phyloP scores from a whole-genome alignment of 2,329 filamentous ascomycete genomes.

The Ilyonectria mors-panacis region DNA sequence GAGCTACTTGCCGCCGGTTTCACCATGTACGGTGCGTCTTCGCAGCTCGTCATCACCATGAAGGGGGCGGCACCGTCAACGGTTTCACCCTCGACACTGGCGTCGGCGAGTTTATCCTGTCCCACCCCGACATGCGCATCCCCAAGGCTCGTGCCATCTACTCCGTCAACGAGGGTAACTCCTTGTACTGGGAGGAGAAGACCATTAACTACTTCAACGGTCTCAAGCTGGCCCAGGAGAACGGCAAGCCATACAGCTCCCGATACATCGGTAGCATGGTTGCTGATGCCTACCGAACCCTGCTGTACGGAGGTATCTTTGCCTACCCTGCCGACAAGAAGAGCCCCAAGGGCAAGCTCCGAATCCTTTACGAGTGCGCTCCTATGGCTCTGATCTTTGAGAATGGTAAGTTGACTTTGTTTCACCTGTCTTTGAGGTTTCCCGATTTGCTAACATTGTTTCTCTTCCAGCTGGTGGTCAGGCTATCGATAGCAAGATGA shows the following conservation, averaged over 20 bases:
- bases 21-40: slow-evolving; percentile 99
- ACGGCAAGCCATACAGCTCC: slow-evolving; percentile 91
- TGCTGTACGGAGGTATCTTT: slow-evolving; percentile 97
- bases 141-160: slow-evolving; percentile 89
- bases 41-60: slow-evolving; percentile 98
- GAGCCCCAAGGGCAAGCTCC: slow-evolving; percentile 97
- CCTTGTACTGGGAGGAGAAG: slow-evolving; percentile 92
- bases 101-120: slow-evolving; percentile 98
- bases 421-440: not conserved
- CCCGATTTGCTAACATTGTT: slow-evolving; percentile 45
- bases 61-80: slow-evolving; percentile 91
- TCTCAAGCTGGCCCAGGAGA: slow-evolving; percentile 82
- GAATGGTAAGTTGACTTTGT: slow-evolving; percentile 77
- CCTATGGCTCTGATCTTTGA: slow-evolving; percentile 99
- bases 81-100: slow-evolving; percentile 98
- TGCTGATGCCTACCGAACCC: slow-evolving; percentile 94
- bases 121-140: slow-evolving; percentile 93
- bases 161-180: slow-evolving; percentile 99
- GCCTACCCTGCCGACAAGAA: slow-evolving; percentile 98
- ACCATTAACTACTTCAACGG: slow-evolving; percentile 91
- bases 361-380: slow-evolving; percentile 98
- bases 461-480: slow-evolving; percentile 82
- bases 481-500: slow-evolving; percentile 92
- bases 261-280: slow-evolving; percentile 99
- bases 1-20: slow-evolving; percentile 97